Percentiles rank a stretch among this genome's conserved stretches.
Conservation (phyloP, 225 moss, liverwort and hornwort species). For the Ulota crispa region DNA sequence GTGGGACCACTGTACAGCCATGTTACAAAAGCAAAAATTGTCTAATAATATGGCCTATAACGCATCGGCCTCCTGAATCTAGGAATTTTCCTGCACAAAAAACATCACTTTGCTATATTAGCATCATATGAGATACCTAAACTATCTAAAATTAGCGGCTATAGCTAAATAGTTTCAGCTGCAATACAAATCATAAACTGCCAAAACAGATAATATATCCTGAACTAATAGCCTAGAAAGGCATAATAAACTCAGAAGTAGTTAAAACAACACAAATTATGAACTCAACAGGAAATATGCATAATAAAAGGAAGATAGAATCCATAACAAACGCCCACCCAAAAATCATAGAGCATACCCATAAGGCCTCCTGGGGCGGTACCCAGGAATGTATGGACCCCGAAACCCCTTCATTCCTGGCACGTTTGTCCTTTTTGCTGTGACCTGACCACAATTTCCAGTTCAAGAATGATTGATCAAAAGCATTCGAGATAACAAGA, state of each 20-base stretch:
- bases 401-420: constrained; percentile 93
- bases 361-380: constrained; percentile 86
- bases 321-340: constrained; percentile 63
- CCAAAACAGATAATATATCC: not conserved
- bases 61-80: constrained; percentile 82
- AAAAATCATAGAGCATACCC: constrained; percentile 85
- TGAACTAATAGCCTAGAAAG: not conserved
- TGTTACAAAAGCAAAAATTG: constrained; percentile 8
- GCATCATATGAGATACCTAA: not conserved
- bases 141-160: not conserved
- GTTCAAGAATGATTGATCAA: constrained; percentile 1
- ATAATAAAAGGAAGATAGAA: constrained; percentile 71
- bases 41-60: constrained; percentile 84
- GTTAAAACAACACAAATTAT: not conserved
- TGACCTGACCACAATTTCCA: constrained; percentile 54
- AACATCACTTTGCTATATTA: constrained; percentile 5
- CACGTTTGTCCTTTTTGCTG: constrained; percentile 84
- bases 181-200: not conserved
- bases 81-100: constrained; percentile 63
- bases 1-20: constrained; percentile 12
- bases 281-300: constrained; percentile 58
- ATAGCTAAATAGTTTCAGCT: not conserved
- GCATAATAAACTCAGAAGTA: not conserved
- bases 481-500: not conserved
- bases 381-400: constrained; percentile 76